phyloP scores from a whole-genome alignment of 2,329 filamentous ascomycete species.

The Fusarium sp. region DNA sequence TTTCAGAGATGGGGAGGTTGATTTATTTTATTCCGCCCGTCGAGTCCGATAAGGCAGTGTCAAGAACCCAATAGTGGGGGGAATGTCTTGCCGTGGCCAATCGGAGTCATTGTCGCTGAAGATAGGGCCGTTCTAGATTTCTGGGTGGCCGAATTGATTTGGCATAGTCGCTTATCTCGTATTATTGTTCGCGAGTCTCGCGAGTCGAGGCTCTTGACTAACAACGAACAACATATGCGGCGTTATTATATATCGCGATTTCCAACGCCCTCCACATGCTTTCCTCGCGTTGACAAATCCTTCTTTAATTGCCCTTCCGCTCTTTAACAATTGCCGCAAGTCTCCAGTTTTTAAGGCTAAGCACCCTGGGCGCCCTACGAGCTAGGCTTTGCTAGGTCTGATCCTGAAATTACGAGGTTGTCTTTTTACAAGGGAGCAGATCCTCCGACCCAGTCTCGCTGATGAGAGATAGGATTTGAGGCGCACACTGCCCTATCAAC shows the following conservation, averaged over 20 bases:
- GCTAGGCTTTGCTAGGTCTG: not conserved
- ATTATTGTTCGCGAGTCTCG: slow-evolving; percentile 8
- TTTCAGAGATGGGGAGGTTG: slow-evolving; percentile 18
- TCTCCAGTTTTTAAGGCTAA: slow-evolving; percentile 38
- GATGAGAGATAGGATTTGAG: not conserved
- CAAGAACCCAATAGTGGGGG: slow-evolving; percentile 27
- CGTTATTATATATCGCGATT: slow-evolving; percentile 1
- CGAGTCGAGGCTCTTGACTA: slow-evolving; percentile 10
- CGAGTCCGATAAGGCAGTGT: slow-evolving; percentile 33
- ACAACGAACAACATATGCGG: not conserved
- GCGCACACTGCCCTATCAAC: slow-evolving; percentile 18
- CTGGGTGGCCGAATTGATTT: slow-evolving; percentile 14
- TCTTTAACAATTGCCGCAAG: not conserved
- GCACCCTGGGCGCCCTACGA: slow-evolving; percentile 14
- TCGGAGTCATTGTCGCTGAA: not conserved
- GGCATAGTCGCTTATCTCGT: slow-evolving; percentile 23
- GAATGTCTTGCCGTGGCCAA: slow-evolving; percentile 9
- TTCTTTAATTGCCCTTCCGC: not conserved
- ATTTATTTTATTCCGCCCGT: slow-evolving; percentile 27
- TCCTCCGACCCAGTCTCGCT: slow-evolving; percentile 29
- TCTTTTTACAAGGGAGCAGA: slow-evolving; percentile 19
- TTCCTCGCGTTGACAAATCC: not conserved
- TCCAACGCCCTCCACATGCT: not conserved
- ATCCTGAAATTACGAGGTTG: slow-evolving; percentile 32
- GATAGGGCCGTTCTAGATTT: slow-evolving; percentile 34